phyloP scores from a whole-genome alignment of 257 asterid species.

The Solanum chaucha region DNA sequence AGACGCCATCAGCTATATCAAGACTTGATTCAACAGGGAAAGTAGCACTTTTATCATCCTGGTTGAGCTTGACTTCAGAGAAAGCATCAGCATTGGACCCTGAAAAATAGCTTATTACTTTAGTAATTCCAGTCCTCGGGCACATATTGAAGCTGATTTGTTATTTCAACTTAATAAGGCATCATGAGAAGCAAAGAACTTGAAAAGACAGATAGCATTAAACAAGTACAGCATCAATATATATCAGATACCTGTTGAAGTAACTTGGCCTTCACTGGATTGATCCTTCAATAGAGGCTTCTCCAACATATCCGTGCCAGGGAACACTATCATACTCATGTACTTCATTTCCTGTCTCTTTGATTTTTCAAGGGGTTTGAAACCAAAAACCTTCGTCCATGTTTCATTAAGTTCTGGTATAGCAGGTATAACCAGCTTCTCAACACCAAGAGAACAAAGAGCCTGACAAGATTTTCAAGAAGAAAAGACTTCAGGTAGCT shows the following conservation, averaged over 20 bases:
- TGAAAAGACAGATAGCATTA: neutral
- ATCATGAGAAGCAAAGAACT: neutral
- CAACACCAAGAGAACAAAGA: slow-evolving; percentile 62
- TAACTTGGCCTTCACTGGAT: slow-evolving; percentile 2
- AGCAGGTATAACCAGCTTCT: slow-evolving; percentile 80
- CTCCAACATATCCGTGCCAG: slow-evolving; percentile 70
- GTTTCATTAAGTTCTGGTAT: slow-evolving; percentile 65
- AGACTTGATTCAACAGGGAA: neutral
- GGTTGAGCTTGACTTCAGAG: slow-evolving; percentile 1
- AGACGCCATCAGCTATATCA: neutral
- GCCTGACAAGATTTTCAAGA: slow-evolving; percentile 35
- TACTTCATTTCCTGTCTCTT: slow-evolving; percentile 52
- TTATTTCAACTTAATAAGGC: neutral
- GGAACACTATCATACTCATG: slow-evolving; percentile 75
- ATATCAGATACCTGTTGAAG: slow-evolving; percentile 35
- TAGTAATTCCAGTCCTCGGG: neutral
- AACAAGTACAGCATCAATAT: neutral
- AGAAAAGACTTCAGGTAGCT: slow-evolving; percentile 5
- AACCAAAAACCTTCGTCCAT: slow-evolving; percentile 83
- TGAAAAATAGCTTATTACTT: neutral
- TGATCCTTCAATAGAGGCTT: slow-evolving; percentile 36
- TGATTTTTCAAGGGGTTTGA: slow-evolving; percentile 58
- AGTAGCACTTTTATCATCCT: neutral
- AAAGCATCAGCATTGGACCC: neutral
- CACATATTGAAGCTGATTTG: neutral